Evolutionary conservation across 768 basidiomycete species (phyloP), one percentile per base, ranked within the genome.

Genomic region (Auriscalpium microsporum): DNA sequence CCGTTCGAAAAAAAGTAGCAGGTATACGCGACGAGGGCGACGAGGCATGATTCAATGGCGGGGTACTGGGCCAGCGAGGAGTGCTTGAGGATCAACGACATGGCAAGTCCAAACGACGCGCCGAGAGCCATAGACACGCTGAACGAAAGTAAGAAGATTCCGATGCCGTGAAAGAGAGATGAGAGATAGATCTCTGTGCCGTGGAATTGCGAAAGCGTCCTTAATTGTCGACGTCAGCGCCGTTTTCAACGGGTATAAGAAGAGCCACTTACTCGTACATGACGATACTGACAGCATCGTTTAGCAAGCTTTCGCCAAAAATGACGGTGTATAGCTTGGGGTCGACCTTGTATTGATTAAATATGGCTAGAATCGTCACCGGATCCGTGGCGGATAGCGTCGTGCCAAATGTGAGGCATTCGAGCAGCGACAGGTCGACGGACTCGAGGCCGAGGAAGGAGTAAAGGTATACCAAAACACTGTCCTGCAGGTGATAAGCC

Each of bases 1-100:
- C 93, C 94, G 60, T 92, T 99, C n/a, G 92, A 94, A 76, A 99
- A 94, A 75, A 99, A 99, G 73, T 98, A 98, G 73, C 87, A 91
- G 0, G 92, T 96, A 70, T 97, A 97, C 19, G 96, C 95, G 56
- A 87, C 86, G 48, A 99, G 80, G 0, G 94, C 86, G 54, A 97
- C 91, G 36, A 99, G 82, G 68, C 94, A 97, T n/a, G 92, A 87
- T 71, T 97, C 96, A 65, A 98, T 94, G 54, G 86, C 84, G n/a
- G 94, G 93, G 69, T 86, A 95, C 50, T 82, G 78, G 51, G 79
- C 78, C 33, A 98, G 79, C 46, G 88, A 86, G 3, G 92, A 95
- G 69, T 98, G 95, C 68, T 98, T 98, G 68, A 98, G 81, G 62
- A 93, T 80, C 33, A 98, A 79, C 10, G 92, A 95, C 75, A 91